Evolutionary conservation across 2,329 filamentous ascomycete species (phyloP).

Genomic region (Botryotinia convoluta): DNA sequence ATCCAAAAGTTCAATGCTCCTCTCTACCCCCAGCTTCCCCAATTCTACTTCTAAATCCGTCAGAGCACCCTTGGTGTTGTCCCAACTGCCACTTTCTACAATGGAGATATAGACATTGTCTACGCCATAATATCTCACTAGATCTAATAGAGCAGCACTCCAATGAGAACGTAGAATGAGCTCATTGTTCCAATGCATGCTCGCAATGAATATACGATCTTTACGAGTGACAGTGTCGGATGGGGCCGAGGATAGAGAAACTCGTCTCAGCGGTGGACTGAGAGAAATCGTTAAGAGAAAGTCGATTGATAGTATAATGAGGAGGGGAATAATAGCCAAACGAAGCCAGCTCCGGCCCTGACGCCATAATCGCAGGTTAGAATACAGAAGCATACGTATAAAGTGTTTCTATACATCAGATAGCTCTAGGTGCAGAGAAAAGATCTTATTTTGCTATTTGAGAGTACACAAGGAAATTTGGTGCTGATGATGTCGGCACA

Average conservation of each 20-base stretch:
- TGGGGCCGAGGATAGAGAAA: constrained; percentile 9
- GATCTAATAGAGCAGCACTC: constrained; percentile 56
- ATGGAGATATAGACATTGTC: constrained; percentile 66
- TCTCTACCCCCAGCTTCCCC: constrained; percentile 49
- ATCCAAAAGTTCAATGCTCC: constrained; percentile 49
- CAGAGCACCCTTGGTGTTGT: constrained; percentile 64
- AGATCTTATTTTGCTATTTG: background rate
- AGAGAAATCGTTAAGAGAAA: constrained; percentile 11
- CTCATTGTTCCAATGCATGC: constrained; percentile 67
- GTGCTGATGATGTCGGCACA: background rate
- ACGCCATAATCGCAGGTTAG: constrained; percentile 22
- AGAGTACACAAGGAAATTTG: background rate
- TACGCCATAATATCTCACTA: constrained; percentile 55
- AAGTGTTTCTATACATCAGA: background rate
- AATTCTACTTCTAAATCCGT: constrained; percentile 54
- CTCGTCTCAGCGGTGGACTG: constrained; percentile 15
- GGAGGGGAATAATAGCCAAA: constrained; percentile 17
- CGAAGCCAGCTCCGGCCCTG: constrained; percentile 22
- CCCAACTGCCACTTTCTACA: constrained; percentile 67
- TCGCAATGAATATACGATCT: constrained; percentile 59
- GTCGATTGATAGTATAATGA: constrained; percentile 23
- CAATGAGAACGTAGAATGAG: constrained; percentile 57
- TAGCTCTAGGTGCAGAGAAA: background rate
- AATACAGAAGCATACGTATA: background rate
- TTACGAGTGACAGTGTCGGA: background rate